Evolutionary conservation across 441 rosid genomes (phyloP).

Genomic region (Capsella rubella): DNA sequence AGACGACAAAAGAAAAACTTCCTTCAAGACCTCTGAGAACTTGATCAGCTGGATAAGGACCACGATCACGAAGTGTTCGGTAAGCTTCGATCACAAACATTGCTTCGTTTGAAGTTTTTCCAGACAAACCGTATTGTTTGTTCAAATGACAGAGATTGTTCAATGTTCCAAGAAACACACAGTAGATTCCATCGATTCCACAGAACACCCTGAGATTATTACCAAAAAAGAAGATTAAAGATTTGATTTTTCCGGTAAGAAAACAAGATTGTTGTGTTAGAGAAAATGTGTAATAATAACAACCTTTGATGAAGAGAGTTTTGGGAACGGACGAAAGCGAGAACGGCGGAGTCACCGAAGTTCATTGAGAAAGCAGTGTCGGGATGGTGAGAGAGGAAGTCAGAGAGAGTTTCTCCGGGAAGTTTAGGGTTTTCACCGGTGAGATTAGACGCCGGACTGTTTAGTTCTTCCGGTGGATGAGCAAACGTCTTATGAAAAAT

Average conservation of each 20-base stretch:
- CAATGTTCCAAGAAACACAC: constrained; percentile 61
- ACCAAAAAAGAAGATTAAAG: neutral
- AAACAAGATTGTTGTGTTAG: neutral
- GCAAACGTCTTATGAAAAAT: constrained; percentile 68
- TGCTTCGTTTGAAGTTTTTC: constrained; percentile 60
- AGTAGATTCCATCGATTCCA: constrained; percentile 67
- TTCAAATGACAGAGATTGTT: constrained; percentile 59
- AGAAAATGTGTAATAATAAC: too few relatives aligned
- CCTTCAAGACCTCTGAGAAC: constrained; percentile 71
- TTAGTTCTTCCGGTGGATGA: constrained; percentile 75
- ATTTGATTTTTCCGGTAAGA: neutral
- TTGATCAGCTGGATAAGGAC: constrained; percentile 83
- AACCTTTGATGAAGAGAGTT: constrained; percentile 54
- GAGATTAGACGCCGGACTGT: constrained; percentile 67
- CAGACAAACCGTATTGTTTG: constrained; percentile 62
- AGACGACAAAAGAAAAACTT: constrained; percentile 72
- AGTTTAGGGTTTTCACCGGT: constrained; percentile 54
- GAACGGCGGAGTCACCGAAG: constrained; percentile 63
- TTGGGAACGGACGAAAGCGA: constrained; percentile 57
- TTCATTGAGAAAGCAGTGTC: constrained; percentile 57
- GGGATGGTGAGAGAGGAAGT: constrained; percentile 60
- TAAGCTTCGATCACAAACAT: constrained; percentile 73
- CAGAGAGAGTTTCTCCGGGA: constrained; percentile 62
- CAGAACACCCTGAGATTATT: constrained; percentile 54
- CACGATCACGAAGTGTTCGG: constrained; percentile 66